These are phyloP conservation scores for Fusarium oligoseptatum DNA, from an alignment of 2,329 filamentous ascomycete species.

Conservation along the genomic window DNA sequence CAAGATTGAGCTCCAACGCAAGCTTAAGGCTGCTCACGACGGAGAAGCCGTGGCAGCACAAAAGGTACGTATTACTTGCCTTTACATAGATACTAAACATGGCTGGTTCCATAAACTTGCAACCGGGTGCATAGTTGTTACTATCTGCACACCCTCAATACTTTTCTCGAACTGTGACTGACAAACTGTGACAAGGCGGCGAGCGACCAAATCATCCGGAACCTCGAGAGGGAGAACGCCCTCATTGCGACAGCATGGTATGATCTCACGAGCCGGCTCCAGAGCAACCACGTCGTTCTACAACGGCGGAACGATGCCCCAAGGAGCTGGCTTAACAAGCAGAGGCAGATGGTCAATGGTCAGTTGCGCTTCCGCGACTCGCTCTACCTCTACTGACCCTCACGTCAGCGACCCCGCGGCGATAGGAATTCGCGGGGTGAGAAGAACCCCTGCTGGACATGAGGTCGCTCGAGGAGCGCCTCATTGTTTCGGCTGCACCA, in stretches of 20 bases:
- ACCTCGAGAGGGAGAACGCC: conserved; percentile 81
- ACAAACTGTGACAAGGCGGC: conserved; percentile 56
- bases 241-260: conserved; percentile 90
- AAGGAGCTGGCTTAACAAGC: conserved; percentile 87
- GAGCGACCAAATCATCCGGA: conserved; percentile 70
- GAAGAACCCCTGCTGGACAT: conserved; percentile 39
- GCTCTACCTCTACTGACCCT: conserved; percentile 59
- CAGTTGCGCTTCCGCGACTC: conserved; percentile 59
- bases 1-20: conserved; percentile 67
- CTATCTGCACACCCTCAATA: neutral
- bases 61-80: conserved; percentile 60
- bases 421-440: conserved; percentile 57
- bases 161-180: conserved; percentile 15
- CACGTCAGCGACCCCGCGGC: conserved; percentile 61
- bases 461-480: conserved; percentile 15
- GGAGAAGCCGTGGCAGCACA: conserved; percentile 63
- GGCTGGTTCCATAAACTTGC: neutral
- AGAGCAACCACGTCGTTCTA: conserved; percentile 85
- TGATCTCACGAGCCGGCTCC: conserved; percentile 81
- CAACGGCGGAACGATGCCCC: conserved; percentile 81
- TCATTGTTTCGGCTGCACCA: conserved; percentile 1
- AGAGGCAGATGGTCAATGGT: conserved; percentile 79
- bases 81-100: conserved; percentile 11
- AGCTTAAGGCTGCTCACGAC: conserved; percentile 65
- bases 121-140: neutral